Percentiles rank a stretch among this genome's conserved stretches.
Evolutionary conservation across 1,284 basidiomycete genomes (phyloP).

Genomic region (Cryptococcus sp.): DNA sequence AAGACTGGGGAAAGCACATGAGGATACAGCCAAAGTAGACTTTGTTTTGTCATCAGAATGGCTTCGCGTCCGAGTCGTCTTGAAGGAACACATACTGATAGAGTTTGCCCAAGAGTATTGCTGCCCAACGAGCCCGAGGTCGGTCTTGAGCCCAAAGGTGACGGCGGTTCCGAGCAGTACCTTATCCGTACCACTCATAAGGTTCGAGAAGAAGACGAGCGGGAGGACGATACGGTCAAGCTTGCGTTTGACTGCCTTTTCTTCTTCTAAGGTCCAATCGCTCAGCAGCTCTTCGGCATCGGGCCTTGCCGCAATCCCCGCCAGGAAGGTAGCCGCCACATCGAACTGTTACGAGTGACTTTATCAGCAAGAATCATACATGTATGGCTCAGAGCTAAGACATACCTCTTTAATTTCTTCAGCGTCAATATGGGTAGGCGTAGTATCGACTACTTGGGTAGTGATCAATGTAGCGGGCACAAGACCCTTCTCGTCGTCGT

Average conservation of each 20-base stretch:
- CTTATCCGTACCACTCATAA: slow-evolving; percentile 9
- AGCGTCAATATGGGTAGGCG: not conserved
- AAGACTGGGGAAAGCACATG: slow-evolving; percentile 14
- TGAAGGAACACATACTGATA: slow-evolving; percentile 8
- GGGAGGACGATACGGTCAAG: slow-evolving; percentile 1
- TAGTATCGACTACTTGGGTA: not conserved
- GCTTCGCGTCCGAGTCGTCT: not conserved
- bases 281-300: slow-evolving; percentile 16
- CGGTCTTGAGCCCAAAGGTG: slow-evolving; percentile 2
- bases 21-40: slow-evolving; percentile 16
- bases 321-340: slow-evolving; percentile 22
- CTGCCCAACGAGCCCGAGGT: slow-evolving; percentile 9
- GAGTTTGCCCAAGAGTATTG: slow-evolving; percentile 13
- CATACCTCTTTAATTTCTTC: not conserved
- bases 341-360: slow-evolving; percentile 5
- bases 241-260: slow-evolving; percentile 13
- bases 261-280: slow-evolving; percentile 15
- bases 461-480: too few relatives aligned
- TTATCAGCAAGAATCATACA: not conserved
- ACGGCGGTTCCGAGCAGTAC: slow-evolving; percentile 16
- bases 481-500: slow-evolving; percentile 5
- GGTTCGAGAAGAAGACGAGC: slow-evolving; percentile 1
- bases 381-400: not conserved
- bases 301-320: slow-evolving; percentile 3
- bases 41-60: not conserved